Evolutionary conservation across 345 rosid species (phyloP), one percentile per base, ranked within the genome.

Genomic region (Murraya koenigii): DNA sequence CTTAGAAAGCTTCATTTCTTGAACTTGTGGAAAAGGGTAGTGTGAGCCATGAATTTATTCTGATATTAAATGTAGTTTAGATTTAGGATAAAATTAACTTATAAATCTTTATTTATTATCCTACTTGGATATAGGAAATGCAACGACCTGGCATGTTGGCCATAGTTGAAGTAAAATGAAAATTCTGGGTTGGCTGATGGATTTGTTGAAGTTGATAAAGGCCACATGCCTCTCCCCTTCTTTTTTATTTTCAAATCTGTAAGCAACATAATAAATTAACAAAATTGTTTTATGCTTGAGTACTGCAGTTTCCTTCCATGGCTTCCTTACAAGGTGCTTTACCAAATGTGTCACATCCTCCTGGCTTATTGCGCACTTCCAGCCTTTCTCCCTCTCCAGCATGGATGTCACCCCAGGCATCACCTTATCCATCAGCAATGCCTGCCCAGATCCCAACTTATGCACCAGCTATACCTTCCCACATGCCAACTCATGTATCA

Each of bases 281-380:
- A 58, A 26, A 71, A 14, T 60, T 47, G 14, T 23, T 36, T 39
- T 77, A 2, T 79, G 25, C 49, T 78, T 65, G 72, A 72, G 20
- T 74, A 75, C n/a, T 90, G 83, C 77, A 88, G 95, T 96, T 94
- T 82, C 97, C 96, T 85, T 87, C 96, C 71, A 85, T 94, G 93
- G 82, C 79, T 26, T 64, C 97, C 71, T 79, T 90, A 74, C 95
- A 90, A 85, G 82, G 90, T 78, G 92, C 92, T 68, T 76, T 92
- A 74, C 94, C 90, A 62, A 87, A 79, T 79, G 56, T 81, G 72
- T 82, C 89, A 69, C 87, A 89, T 11, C 80, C 89, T 81, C 74
- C 88, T 9, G 85, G 88, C 54, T 66, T 87, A 35, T 73, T 80
- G 72, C 89, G 11, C 75, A 47, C 89, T 65, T 78, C 93, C 47